A percentile compares a stretch with the other conserved stretches of the same genome.
Conservation (phyloP, 192 early-diverging fungal species). For the Linnemannia hyalina region DNA sequence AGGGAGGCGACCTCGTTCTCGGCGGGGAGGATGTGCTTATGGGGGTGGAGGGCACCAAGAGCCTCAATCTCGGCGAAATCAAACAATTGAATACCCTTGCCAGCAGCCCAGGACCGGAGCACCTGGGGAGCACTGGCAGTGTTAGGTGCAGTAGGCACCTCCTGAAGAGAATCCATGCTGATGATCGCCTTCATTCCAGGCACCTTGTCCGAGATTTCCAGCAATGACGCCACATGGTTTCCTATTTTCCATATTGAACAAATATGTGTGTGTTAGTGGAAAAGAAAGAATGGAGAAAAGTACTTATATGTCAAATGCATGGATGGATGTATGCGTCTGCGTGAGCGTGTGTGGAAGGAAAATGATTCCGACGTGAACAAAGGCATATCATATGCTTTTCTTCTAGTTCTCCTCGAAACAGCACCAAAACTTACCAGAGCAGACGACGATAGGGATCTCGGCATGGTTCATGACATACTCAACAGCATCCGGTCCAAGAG, state of each 20-base stretch:
- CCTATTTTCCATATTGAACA: neutral
- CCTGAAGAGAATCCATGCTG: constrained; percentile 76
- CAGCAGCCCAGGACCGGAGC: constrained; percentile 68
- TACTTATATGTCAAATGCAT: neutral
- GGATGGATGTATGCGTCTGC: too few relatives aligned
- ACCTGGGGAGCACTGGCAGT: constrained; percentile 15
- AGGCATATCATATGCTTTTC: neutral
- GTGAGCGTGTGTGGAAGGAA: neutral
- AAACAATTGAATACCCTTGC: constrained; percentile 67
- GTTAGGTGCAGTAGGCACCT: constrained; percentile 27
- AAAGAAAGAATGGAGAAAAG: neutral
- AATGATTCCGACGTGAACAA: neutral
- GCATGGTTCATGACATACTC: constrained; percentile 88
- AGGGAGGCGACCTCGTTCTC: constrained; percentile 75
- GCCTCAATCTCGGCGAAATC: constrained; percentile 71
- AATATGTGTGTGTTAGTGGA: neutral
- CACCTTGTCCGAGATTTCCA: constrained; percentile 56
- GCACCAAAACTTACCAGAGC: constrained; percentile 22
- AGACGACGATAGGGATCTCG: constrained; percentile 75
- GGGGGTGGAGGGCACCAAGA: constrained; percentile 66
- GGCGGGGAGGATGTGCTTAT: constrained; percentile 67
- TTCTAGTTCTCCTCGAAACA: neutral
- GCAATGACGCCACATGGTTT: constrained; percentile 14
- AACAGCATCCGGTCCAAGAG: constrained; percentile 84
- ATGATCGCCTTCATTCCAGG: constrained; percentile 79